These are phyloP conservation scores for Platanthera zijinensis DNA, from an alignment of 106 monocot genomes.

Conservation along the genomic window DNA sequence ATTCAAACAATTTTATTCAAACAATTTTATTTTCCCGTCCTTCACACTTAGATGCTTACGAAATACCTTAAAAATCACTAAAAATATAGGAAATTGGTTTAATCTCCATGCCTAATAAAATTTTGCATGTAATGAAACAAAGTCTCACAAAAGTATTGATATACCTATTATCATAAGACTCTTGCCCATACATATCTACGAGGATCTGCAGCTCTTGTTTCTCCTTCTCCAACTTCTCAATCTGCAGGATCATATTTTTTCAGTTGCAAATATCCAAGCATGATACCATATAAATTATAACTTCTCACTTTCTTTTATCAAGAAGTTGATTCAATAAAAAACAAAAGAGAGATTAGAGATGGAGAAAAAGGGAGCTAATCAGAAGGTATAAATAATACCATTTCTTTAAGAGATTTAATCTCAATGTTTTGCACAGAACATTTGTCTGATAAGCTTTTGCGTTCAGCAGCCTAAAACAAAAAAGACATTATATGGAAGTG, in stretches of 20 bases:
- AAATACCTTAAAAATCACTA: background rate
- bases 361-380: background rate
- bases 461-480: constrained; percentile 47
- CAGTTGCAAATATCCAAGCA: background rate
- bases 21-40: background rate
- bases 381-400: constrained; percentile 32
- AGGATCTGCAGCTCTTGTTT: constrained; percentile 63
- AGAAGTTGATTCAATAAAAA: constrained; percentile 6
- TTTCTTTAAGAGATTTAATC: constrained; percentile 58
- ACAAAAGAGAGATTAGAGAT: constrained; percentile 5
- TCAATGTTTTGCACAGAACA: constrained; percentile 46
- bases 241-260: constrained; percentile 34
- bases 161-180: constrained; percentile 74
- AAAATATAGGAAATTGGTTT: background rate
- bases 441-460: constrained; percentile 42
- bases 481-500: background rate
- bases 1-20: background rate
- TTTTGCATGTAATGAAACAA: background rate
- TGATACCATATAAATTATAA: background rate
- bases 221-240: constrained; percentile 72
- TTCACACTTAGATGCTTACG: background rate
- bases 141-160: background rate
- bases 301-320: background rate
- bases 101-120: background rate
- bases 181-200: constrained; percentile 81